phyloP scores from a whole-genome alignment of 73 alveolate genomes.

The Paramecium pentaurelia region DNA sequence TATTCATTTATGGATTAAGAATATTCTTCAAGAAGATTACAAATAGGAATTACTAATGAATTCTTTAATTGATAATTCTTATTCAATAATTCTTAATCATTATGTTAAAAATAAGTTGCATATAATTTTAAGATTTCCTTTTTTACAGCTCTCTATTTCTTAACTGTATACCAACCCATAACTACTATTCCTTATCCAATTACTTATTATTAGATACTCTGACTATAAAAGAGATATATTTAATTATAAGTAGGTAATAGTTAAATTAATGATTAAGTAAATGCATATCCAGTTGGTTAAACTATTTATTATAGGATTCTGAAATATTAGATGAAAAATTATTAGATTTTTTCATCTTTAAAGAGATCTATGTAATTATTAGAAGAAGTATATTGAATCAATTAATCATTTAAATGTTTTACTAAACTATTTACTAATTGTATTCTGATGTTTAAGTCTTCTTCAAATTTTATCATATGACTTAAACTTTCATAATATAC shows the following conservation, averaged over 20 bases:
- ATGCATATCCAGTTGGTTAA: conserved; percentile 81
- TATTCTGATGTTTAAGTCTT: conserved; percentile 65
- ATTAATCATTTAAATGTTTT: conserved; percentile 72
- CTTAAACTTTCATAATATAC: conserved; percentile 95
- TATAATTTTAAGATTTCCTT: conserved; percentile 77
- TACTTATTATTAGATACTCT: conserved; percentile 67
- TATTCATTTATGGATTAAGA: conserved; percentile 78
- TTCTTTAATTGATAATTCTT: conserved; percentile 62
- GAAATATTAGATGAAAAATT: conserved; percentile 77
- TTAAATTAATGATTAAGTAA: conserved; percentile 75
- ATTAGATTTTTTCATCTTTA: conserved; percentile 72
- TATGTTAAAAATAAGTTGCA: conserved; percentile 61
- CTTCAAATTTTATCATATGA: conserved; percentile 83
- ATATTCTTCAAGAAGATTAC: conserved; percentile 82
- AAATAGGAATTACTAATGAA: conserved; percentile 73
- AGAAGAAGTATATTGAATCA: conserved; percentile 77
- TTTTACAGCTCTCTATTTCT: conserved; percentile 74
- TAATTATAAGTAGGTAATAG: conserved; percentile 64
- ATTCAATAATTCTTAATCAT: conserved; percentile 33
- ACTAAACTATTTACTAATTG: conserved; percentile 67
- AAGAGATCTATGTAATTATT: conserved; percentile 66
- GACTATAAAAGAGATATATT: conserved; percentile 62
- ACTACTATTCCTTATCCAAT: conserved; percentile 63
- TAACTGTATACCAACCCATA: conserved; percentile 59
- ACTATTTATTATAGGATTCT: conserved; percentile 89